Percentiles rank a stretch among this genome's conserved stretches.
Evolutionary conservation across 306 rosid species (phyloP).

Genomic region (Gastrolobium bilobum): DNA sequence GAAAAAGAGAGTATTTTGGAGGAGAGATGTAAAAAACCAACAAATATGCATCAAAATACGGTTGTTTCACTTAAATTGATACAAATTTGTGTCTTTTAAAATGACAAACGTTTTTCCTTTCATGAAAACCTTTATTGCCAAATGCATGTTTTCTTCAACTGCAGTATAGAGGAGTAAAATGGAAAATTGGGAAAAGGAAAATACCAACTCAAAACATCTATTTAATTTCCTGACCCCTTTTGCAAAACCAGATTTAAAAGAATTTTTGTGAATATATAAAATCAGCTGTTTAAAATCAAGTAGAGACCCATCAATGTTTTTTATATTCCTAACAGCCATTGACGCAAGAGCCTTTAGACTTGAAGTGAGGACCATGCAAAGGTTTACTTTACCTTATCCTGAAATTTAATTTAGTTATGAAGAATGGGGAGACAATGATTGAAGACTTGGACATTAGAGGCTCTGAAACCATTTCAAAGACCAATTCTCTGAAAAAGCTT

Average conservation of each 20-base stretch:
- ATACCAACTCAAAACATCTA: background rate
- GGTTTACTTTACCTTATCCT: background rate
- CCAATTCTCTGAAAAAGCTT: background rate
- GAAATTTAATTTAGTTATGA: background rate
- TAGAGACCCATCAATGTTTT: background rate
- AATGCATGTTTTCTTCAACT: background rate
- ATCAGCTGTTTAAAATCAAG: background rate
- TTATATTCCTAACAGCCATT: background rate
- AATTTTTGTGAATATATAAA: too few species aligned
- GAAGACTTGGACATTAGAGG: background rate
- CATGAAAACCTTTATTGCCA: background rate
- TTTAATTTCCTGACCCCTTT: background rate
- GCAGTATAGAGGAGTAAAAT: background rate
- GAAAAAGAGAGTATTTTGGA: too few species aligned
- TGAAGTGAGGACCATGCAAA: background rate
- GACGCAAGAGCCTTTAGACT: background rate
- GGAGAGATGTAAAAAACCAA: too few species aligned
- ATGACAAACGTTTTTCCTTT: too few species aligned
- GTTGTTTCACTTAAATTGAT: too few species aligned
- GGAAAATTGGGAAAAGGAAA: background rate
- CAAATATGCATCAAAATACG: too few species aligned
- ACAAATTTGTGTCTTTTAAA: too few species aligned
- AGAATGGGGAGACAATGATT: constrained; percentile 19
- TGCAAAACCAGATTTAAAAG: background rate
- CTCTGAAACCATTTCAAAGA: background rate